These are phyloP conservation scores for Drosera capensis DNA, from an alignment of 148 eudicot species.

Conservation along the genomic window DNA sequence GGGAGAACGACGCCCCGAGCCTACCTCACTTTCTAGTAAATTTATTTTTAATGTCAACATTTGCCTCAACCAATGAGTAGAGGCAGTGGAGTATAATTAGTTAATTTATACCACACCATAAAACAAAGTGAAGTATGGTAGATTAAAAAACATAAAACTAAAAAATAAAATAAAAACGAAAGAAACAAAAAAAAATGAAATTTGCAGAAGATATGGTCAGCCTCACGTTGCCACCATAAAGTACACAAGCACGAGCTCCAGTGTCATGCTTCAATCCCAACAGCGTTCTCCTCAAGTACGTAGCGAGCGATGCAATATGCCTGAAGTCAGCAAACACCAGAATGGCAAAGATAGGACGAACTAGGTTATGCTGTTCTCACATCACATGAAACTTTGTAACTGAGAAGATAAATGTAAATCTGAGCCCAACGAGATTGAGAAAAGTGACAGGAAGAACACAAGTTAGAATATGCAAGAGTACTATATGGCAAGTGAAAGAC, in stretches of 20 bases:
- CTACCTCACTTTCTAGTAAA: no score
- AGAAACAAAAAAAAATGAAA: not conserved
- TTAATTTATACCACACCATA: no score
- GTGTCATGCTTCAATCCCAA: conserved; percentile 53
- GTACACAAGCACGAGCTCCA: conserved; percentile 43
- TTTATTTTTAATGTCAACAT: no score
- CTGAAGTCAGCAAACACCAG: conserved; percentile 22
- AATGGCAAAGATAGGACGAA: no score
- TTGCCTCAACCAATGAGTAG: no score
- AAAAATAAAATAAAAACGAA: not conserved
- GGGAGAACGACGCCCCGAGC: no score
- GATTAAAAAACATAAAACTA: not conserved
- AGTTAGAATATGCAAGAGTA: no score
- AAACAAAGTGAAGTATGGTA: conserved; percentile 28
- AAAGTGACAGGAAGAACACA: no score
- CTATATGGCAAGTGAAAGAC: no score
- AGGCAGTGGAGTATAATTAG: no score
- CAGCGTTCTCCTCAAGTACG: conserved; percentile 46
- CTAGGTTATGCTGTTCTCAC: not conserved
- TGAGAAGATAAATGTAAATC: no score
- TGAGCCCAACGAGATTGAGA: no score
- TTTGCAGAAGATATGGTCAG: not conserved
- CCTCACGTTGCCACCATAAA: conserved; percentile 72
- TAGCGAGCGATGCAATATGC: conserved; percentile 65
- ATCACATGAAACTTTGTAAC: not conserved